These are phyloP conservation scores for Aphanomyces stellatus DNA, from an alignment of 352 stramenopile species.

Conservation along the genomic window DNA sequence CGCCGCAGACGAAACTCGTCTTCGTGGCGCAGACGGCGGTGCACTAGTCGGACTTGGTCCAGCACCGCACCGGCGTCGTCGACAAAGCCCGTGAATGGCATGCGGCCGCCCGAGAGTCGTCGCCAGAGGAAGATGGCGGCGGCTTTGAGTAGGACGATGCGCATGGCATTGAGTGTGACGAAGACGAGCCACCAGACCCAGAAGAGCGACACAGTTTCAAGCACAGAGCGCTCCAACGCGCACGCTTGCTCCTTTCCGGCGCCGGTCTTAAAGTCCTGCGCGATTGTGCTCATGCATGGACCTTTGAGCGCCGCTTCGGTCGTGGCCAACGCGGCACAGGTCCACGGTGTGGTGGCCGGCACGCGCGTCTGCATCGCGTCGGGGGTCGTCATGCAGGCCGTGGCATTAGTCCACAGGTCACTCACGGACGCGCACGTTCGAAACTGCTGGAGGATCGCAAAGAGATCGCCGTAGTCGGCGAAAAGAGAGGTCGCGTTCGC, in stretches of 20 bases:
- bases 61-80: neutral
- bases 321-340: neutral
- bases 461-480: neutral
- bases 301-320: neutral
- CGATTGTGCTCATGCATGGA: neutral
- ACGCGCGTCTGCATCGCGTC: neutral
- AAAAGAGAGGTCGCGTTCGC: neutral
- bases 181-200: slow-evolving; percentile 5
- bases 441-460: neutral
- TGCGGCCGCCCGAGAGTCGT: neutral
- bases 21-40: neutral
- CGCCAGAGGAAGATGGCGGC: neutral
- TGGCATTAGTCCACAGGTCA: neutral
- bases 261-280: neutral
- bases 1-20: neutral
- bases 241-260: slow-evolving; percentile 1
- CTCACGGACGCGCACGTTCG: neutral
- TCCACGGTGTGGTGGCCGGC: neutral
- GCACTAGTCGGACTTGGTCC: neutral
- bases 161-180: neutral
- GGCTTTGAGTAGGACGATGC: neutral
- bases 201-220: neutral
- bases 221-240: neutral
- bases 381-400: neutral
- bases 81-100: slow-evolving; percentile 4